Percentiles rank a stretch among this genome's conserved stretches.
Conservation (phyloP, 192 early-diverging fungal genomes). For the Bifiguratus adelaidae region DNA sequence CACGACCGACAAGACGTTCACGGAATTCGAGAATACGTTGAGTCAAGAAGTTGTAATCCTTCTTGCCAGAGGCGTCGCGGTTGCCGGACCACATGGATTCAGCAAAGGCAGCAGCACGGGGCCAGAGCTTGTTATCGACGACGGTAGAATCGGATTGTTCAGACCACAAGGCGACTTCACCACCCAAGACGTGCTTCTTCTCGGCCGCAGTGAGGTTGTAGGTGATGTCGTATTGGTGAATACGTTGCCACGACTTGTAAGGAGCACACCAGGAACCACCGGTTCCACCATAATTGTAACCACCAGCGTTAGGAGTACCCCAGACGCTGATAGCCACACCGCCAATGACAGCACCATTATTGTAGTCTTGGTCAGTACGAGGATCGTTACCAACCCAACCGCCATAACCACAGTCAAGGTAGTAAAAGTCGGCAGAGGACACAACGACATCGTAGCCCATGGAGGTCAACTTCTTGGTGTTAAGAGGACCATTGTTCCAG, state of each 20-base stretch:
- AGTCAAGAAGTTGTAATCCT: background rate
- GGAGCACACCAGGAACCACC: conserved; percentile 65
- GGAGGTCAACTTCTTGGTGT: conserved; percentile 43
- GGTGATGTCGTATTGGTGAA: conserved; percentile 55
- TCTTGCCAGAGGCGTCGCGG: conserved; percentile 24
- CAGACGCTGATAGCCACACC: background rate
- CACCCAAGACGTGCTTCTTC: conserved; percentile 51
- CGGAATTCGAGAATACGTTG: background rate
- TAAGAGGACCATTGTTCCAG: conserved; percentile 45
- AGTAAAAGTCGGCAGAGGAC: conserved; percentile 48
- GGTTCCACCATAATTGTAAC: conserved; percentile 25
- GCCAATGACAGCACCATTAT: conserved; percentile 11
- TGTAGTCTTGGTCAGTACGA: too few species aligned
- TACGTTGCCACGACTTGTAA: conserved; percentile 64
- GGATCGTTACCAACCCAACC: conserved; percentile 53
- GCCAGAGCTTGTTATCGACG: conserved; percentile 57
- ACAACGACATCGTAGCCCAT: conserved; percentile 56
- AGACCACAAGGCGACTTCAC: conserved; percentile 60
- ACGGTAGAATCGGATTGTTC: conserved; percentile 48
- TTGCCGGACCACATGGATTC: conserved; percentile 65
- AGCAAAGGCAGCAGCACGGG: conserved; percentile 51
- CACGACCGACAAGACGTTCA: background rate
- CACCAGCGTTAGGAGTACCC: conserved; percentile 4
- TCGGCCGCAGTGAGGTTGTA: conserved; percentile 32
- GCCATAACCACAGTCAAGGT: conserved; percentile 68